Base-by-base conservation (phyloP, 768 basidiomycete genomes). In the Suillus americanus region DNA sequence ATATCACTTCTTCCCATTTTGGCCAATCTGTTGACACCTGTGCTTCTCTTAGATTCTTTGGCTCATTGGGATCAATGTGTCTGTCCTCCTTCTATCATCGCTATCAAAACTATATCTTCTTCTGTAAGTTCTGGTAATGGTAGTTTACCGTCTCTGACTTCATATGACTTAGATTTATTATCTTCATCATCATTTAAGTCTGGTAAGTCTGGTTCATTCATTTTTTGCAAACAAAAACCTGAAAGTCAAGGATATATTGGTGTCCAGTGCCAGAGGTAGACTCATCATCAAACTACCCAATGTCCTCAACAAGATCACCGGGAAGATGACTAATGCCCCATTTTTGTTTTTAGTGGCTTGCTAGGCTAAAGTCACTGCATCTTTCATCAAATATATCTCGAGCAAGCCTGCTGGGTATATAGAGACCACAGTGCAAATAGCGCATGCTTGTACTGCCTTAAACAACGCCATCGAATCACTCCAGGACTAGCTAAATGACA, bases 281-380 rank as follows among this genome's bases (percentile, higher is more conserved):
- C n/a, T 40, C 2, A 20, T 7, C 2, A 30, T 63, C 38, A 63
- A 38, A 13, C 62, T 63, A n/a, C 62, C 38, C 0, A 63, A 63
- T 10, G 53, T 51, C 5, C 51, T 63, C 38, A 63, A 56, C 18
- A 50, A 23, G 3, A 8, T 4, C n/a, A 63, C 62, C 2, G 35
- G 62, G 53, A 63, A 56, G 38, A n/a, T n/a, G 53, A 40, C 53
- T 6, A 63, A 43, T 20, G 25, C 8, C n/a, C 62, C 53, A 13
- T 63, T 53, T 7, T 30, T 53, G 16, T 63, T 63, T 53, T 48
- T 30, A 6, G 46, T 4, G 8, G 28, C 28, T 10, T 18, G 5
- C 35, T 62, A 46, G 61, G 3, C 43, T 9, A 45, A 45, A 45
- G 43, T 3, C 1, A 45, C 43, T 9, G n/a, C 1, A 0, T 20